phyloP scores from a whole-genome alignment of 208 protist genomes.

The Leishmania major region DNA sequence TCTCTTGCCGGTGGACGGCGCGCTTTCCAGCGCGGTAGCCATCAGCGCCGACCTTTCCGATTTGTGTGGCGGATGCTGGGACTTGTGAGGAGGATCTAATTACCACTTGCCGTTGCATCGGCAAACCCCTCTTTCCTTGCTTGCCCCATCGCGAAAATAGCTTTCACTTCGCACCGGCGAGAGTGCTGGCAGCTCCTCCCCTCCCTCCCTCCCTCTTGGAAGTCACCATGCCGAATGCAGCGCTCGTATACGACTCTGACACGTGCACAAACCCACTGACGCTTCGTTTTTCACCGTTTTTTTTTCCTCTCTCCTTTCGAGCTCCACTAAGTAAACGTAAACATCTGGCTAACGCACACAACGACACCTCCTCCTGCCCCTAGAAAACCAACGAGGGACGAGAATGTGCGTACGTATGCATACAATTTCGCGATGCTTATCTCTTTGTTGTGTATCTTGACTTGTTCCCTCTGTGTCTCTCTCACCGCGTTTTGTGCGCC shows the following conservation, averaged over 20 bases:
- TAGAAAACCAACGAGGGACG: background rate
- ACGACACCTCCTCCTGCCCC: background rate
- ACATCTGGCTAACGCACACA: background rate
- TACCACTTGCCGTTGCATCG: background rate
- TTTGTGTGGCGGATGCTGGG: background rate
- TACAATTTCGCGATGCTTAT: background rate
- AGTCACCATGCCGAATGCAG: background rate
- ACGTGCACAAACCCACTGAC: background rate
- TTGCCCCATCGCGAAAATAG: background rate
- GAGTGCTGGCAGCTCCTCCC: background rate
- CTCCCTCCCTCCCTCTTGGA: background rate
- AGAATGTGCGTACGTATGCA: background rate
- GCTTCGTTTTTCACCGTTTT: background rate
- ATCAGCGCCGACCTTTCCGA: background rate
- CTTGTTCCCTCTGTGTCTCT: background rate
- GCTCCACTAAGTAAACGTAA: background rate
- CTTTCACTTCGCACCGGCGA: background rate
- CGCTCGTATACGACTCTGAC: background rate
- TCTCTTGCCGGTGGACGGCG: background rate
- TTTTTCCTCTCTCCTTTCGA: conserved; percentile 2
- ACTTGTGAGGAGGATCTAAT: background rate
- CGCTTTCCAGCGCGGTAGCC: background rate
- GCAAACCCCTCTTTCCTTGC: background rate
- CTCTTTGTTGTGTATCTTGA: background rate
- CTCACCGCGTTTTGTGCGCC: background rate